Evolutionary conservation across 2,329 filamentous ascomycete genomes (phyloP).

Genomic region (Pyrenophora seminiperda): DNA sequence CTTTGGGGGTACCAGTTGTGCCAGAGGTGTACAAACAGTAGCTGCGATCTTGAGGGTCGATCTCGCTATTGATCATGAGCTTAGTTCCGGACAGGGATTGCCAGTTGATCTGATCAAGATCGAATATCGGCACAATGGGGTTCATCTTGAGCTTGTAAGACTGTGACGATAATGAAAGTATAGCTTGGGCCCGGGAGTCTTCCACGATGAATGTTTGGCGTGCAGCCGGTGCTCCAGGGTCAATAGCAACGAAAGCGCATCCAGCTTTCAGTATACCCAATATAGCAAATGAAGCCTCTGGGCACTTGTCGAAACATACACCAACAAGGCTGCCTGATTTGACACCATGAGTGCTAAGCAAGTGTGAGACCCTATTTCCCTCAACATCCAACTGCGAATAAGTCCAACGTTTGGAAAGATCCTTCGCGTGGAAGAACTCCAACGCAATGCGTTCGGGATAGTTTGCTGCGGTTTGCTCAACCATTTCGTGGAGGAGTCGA

Average conservation of each 20-base stretch:
- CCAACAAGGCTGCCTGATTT: conserved; percentile 68
- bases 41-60: conserved; percentile 63
- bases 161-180: conserved; percentile 63
- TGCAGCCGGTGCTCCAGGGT: conserved; percentile 71
- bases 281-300: conserved; percentile 82
- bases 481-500: conserved; percentile 74
- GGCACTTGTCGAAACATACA: conserved; percentile 82
- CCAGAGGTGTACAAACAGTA: conserved; percentile 90
- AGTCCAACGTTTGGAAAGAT: conserved; percentile 66
- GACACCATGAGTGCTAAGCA: conserved; percentile 60
- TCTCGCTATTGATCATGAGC: conserved; percentile 28
- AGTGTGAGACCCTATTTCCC: conserved; percentile 73
- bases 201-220: conserved; percentile 78
- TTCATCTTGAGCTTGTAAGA: conserved; percentile 45
- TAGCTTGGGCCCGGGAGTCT: conserved; percentile 69
- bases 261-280: conserved; percentile 82
- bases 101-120: conserved; percentile 52
- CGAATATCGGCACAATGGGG: conserved; percentile 50
- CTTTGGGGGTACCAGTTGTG: conserved; percentile 84
- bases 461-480: conserved; percentile 65
- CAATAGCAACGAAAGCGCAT: conserved; percentile 79
- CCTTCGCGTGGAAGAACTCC: conserved; percentile 71
- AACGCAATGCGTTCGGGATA: conserved; percentile 69
- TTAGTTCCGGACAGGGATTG: conserved; percentile 44
- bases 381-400: conserved; percentile 73